phyloP scores from a whole-genome alignment of 805 yeast species.

The Candida tibetensis region DNA sequence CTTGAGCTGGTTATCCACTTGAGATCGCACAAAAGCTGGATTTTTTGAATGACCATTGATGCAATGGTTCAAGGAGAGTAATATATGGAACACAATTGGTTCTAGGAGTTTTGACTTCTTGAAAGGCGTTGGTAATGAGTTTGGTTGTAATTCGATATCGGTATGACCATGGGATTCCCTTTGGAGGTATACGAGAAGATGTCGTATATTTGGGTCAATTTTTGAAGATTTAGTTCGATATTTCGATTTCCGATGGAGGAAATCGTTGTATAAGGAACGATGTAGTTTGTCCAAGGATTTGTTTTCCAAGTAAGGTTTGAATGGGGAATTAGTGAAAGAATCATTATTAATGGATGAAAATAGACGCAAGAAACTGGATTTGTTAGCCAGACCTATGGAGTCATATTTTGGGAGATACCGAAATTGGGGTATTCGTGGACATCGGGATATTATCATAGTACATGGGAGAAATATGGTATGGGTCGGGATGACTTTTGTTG shows the following conservation, averaged over 20 bases:
- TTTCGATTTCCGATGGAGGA: background rate
- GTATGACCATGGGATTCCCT: slow-evolving; percentile 1
- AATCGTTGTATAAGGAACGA: slow-evolving; percentile 14
- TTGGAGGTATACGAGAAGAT: slow-evolving; percentile 10
- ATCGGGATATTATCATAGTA: background rate
- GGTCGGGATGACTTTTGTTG: background rate
- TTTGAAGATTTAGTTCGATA: background rate
- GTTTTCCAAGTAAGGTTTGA: background rate
- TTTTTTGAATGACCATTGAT: background rate
- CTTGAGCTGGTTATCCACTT: background rate
- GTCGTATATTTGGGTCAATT: slow-evolving; percentile 13
- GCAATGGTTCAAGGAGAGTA: slow-evolving; percentile 4
- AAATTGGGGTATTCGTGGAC: background rate
- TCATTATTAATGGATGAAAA: no score
- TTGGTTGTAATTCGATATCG: background rate
- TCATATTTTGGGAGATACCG: background rate
- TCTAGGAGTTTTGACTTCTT: slow-evolving; percentile 6
- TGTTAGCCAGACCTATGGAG: no score
- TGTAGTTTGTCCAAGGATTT: slow-evolving; percentile 11
- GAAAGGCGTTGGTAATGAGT: slow-evolving; percentile 6
- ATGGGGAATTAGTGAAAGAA: slow-evolving; percentile 7
- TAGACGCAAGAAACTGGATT: no score
- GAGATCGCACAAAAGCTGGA: background rate
- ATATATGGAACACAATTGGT: slow-evolving; percentile 4
- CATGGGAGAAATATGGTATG: background rate